Percentiles rank a stretch among this genome's conserved stretches.
Conservation (phyloP, 2,329 filamentous ascomycete genomes). For the Macroventuria anomochaeta region DNA sequence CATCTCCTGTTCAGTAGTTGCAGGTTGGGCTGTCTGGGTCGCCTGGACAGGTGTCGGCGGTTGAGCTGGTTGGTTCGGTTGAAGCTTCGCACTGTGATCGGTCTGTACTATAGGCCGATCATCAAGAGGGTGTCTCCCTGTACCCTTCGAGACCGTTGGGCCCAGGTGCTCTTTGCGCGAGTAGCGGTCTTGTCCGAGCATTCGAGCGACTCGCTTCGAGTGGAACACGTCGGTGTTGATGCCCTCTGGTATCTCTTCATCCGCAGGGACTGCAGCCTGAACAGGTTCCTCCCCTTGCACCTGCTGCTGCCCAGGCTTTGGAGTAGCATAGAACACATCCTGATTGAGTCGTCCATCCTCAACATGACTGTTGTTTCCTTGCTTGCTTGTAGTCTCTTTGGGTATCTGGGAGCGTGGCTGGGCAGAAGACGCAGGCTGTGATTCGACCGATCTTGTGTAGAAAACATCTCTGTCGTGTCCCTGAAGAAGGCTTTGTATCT, state of each 20-base stretch:
- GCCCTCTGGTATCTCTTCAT: constrained; percentile 62
- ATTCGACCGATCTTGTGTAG: constrained; percentile 58
- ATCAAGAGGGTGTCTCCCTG: constrained; percentile 41
- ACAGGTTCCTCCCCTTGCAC: constrained; percentile 30
- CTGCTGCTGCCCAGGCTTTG: constrained; percentile 33
- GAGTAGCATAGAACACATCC: constrained; percentile 59
- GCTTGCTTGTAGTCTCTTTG: constrained; percentile 55
- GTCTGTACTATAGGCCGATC: constrained; percentile 47
- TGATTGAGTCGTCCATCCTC: constrained; percentile 58
- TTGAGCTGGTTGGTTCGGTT: constrained; percentile 21
- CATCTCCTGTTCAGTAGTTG: constrained; percentile 46
- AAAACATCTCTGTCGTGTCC: constrained; percentile 63
- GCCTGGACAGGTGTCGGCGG: constrained; percentile 19
- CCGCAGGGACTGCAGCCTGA: constrained; percentile 37
- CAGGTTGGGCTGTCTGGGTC: constrained; percentile 12
- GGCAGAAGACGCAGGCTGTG: constrained; percentile 58
- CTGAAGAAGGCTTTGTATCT: constrained; percentile 37
- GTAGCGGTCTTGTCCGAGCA: constrained; percentile 58
- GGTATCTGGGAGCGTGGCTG: constrained; percentile 64
- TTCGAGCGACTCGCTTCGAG: constrained; percentile 63
- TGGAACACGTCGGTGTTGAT: constrained; percentile 68
- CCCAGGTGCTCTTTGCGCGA: constrained; percentile 44
- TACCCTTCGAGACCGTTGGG: constrained; percentile 32
- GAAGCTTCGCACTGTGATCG: constrained; percentile 49
- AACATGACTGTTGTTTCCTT: constrained; percentile 52